Evolutionary conservation across 257 asterid genomes (phyloP), one percentile per base, ranked within the genome.

Genomic region (Coffea eugenioides): DNA sequence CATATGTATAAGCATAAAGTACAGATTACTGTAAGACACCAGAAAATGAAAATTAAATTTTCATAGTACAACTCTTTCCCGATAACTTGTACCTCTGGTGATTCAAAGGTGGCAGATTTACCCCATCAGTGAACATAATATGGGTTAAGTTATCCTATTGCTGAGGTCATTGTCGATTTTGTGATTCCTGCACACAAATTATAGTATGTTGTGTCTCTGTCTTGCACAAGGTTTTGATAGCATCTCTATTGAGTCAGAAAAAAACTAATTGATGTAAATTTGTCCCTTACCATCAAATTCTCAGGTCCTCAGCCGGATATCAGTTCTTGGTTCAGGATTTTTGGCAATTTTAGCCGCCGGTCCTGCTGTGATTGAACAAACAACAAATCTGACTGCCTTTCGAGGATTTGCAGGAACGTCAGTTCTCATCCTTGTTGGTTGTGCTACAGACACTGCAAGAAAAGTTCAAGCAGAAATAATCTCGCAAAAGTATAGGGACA

Each of bases 351-450:
- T 95, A 70, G 99, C 98, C 41, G 97, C 95, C 46, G 99, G 97
- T 34, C 99, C 99, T 36, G 99, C 97, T 36, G 91, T 94, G 80
- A 86, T 93, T 59, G 99, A 95, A 84, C 99, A 93, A 84, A 92
- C 92, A 2, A 95, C 97, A 18, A 97, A 93, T 81, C 93, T 95
- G 79, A 88, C 98, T n/a, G 97, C 99, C 36, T 95, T 95, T 76
- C 88, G 95, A 78, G 98, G 98, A 67, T 93, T 95, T 15, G 99
- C 99, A 0, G 99, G 99, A 80, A 95, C 98, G 6, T 95, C 99
- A 0, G 96, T 95, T 79, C 95, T 95, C 72, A 95, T 93, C 86
- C 97, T 95, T 36, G 99, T 95, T 27, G 97, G 99, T 51, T 95
- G 98, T 84, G 99, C 99, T 2, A 93, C 97, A 15, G 99, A 95